phyloP scores from a whole-genome alignment of 2,329 filamentous ascomycete species.

The Didymella exigua region DNA sequence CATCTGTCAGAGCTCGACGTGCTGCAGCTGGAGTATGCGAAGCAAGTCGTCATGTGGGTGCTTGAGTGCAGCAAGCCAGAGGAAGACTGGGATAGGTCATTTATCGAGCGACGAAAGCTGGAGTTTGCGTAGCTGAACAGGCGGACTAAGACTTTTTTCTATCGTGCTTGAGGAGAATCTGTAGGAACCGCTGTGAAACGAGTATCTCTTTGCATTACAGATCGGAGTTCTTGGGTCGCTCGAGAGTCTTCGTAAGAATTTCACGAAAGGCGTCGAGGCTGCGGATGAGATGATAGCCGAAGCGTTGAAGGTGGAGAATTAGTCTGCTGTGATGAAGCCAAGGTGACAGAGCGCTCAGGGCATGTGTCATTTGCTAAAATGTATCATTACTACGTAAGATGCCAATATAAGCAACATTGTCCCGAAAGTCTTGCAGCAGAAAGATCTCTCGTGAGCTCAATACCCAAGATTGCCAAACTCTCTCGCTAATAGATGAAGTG shows the following conservation, averaged over 20 bases:
- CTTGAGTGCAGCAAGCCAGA: slow-evolving; percentile 7
- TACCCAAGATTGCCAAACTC: not conserved
- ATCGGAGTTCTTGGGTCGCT: not conserved
- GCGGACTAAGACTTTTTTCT: not conserved
- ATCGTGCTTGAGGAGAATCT: not conserved
- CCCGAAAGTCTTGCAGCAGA: no score
- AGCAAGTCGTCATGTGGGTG: slow-evolving; percentile 5
- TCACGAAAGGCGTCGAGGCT: not conserved
- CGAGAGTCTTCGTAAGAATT: not conserved
- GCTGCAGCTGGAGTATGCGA: not conserved
- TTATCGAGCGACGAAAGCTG: not conserved
- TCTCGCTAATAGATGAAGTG: not conserved
- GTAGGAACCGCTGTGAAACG: not conserved
- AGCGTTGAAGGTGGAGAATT: not conserved
- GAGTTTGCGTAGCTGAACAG: not conserved
- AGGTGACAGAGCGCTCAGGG: no score
- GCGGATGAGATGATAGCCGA: not conserved
- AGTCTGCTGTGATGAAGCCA: not conserved
- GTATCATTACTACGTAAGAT: no score
- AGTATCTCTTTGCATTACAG: not conserved
- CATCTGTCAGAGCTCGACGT: not conserved
- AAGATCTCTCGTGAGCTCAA: not conserved
- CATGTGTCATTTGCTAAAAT: no score
- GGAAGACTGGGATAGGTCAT: not conserved
- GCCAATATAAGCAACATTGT: no score